phyloP scores from a whole-genome alignment of 129 eudicot species.

The Escallonia rubra region DNA sequence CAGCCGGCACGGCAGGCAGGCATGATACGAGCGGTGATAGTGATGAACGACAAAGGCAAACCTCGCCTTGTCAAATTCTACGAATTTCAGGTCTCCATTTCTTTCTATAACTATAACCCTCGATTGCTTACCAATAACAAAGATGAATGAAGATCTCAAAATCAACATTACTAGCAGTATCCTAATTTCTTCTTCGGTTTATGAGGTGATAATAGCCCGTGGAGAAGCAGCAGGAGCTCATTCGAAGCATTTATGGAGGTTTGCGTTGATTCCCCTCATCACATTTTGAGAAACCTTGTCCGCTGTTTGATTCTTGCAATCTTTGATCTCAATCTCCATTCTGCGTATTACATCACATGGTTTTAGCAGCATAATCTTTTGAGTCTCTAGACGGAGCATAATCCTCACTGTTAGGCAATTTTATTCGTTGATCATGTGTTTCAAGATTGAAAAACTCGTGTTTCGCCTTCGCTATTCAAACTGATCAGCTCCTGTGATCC shows the following conservation, averaged over 20 bases:
- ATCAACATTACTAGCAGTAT: background rate
- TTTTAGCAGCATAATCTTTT: too few relatives aligned
- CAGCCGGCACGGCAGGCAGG: background rate
- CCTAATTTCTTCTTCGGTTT: constrained; percentile 11
- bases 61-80: constrained; percentile 92
- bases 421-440: too few relatives aligned
- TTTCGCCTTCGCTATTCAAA: too few relatives aligned
- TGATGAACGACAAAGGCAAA: constrained; percentile 81
- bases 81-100: constrained; percentile 45
- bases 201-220: constrained; percentile 43
- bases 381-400: too few relatives aligned
- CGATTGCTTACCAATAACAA: background rate
- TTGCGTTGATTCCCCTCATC: too few relatives aligned
- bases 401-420: too few relatives aligned
- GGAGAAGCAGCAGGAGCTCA: constrained; percentile 90
- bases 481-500: too few relatives aligned
- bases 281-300: too few relatives aligned
- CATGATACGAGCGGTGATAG: constrained; percentile 81
- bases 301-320: too few relatives aligned
- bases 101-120: background rate
- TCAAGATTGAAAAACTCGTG: too few relatives aligned
- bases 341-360: too few relatives aligned
- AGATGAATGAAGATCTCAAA: background rate
- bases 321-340: too few relatives aligned
- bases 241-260: constrained; percentile 52